phyloP scores from a whole-genome alignment of 208 protist species.

The Herpetomonas samuelpessoai region DNA sequence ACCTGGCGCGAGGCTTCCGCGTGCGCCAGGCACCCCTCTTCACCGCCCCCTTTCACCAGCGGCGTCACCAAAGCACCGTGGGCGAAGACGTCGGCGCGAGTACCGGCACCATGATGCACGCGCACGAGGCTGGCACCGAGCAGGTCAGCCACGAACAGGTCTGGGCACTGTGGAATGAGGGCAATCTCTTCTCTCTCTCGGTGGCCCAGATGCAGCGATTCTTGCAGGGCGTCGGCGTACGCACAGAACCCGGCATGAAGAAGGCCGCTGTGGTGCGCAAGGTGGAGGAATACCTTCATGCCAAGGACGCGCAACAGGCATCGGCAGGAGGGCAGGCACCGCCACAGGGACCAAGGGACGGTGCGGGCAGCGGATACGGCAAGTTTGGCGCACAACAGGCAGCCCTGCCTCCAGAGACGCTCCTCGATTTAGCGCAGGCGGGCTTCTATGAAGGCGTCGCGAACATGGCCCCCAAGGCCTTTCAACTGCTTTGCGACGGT shows the following conservation, averaged over 20 bases:
- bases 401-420: slow-evolving; percentile 56
- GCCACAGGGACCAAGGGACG: neutral
- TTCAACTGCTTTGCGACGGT: slow-evolving; percentile 81
- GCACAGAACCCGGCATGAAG: slow-evolving; percentile 19
- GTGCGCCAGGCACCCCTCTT: too few species aligned
- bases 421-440: slow-evolving; percentile 83
- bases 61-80: too few species aligned
- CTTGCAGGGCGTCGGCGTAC: slow-evolving; percentile 33
- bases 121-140: slow-evolving; percentile 3
- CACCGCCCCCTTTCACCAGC: too few species aligned
- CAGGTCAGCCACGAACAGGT: slow-evolving; percentile 60
- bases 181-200: slow-evolving; percentile 89
- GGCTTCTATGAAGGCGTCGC: slow-evolving; percentile 83
- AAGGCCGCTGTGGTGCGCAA: slow-evolving; percentile 83
- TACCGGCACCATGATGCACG: slow-evolving; percentile 10
- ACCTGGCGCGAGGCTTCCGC: too few species aligned
- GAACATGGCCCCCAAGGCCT: slow-evolving; percentile 86
- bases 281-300: slow-evolving; percentile 82
- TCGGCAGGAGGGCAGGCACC: neutral
- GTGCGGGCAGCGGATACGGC: slow-evolving; percentile 39
- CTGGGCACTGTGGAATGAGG: slow-evolving; percentile 90
- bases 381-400: slow-evolving; percentile 40
- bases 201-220: slow-evolving; percentile 77
- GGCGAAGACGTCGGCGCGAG: too few species aligned
- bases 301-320: slow-evolving; percentile 21